Percentiles rank a stretch among this genome's conserved stretches.
These are phyloP conservation scores for Plantago major DNA, from an alignment of 257 asterid genomes.

Conservation along the genomic window DNA sequence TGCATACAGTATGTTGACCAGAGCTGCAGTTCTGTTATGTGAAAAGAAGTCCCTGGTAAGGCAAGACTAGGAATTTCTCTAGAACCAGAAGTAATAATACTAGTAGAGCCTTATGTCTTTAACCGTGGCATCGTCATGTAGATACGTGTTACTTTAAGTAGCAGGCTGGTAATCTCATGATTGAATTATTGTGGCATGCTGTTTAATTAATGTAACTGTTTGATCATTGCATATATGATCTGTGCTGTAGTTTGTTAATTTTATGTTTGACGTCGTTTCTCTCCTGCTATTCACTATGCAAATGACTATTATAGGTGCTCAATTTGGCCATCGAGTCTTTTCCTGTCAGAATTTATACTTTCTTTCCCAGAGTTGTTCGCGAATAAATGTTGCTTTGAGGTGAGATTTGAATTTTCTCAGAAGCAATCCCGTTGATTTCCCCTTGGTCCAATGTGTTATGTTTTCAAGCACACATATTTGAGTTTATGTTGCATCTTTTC, in stretches of 20 bases:
- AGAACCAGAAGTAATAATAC: too few relatives aligned
- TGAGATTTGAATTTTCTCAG: slow-evolving; percentile 30
- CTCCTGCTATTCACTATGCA: slow-evolving; percentile 10
- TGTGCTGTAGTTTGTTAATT: neutral
- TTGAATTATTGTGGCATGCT: too few relatives aligned
- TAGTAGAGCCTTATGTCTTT: too few relatives aligned
- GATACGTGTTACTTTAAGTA: too few relatives aligned
- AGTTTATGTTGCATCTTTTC: too few relatives aligned
- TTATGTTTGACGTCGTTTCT: slow-evolving; percentile 10
- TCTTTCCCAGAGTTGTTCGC: slow-evolving; percentile 75
- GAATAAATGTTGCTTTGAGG: slow-evolving; percentile 88
- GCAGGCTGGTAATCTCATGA: too few relatives aligned
- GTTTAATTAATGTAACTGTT: neutral
- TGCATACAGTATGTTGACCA: neutral
- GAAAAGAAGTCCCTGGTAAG: neutral
- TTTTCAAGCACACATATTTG: neutral
- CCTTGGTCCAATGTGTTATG: slow-evolving; percentile 4
- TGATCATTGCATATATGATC: neutral
- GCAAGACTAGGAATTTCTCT: too few relatives aligned
- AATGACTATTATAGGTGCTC: slow-evolving; percentile 58
- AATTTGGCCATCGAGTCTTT: slow-evolving; percentile 94
- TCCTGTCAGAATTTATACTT: slow-evolving; percentile 88
- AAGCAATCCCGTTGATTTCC: slow-evolving; percentile 9
- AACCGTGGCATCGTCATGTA: too few relatives aligned
- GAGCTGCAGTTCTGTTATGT: neutral